A percentile compares a stretch with the other conserved stretches of the same genome.
Conservation (phyloP, 2,329 filamentous ascomycete genomes). For the Aureobasidium sp. region DNA sequence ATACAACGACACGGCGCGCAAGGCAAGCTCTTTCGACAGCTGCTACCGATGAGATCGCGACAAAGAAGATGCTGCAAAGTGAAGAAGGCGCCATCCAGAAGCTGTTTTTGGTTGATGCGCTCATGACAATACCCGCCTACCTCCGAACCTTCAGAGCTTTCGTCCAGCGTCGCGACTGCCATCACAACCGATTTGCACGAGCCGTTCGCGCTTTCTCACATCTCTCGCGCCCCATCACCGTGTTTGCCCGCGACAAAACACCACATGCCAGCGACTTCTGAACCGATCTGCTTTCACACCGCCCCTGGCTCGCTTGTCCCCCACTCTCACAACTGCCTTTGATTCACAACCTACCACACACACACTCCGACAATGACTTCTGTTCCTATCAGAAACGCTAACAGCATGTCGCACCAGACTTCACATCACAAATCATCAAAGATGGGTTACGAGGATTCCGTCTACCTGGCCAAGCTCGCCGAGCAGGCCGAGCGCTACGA, state of each 20-base stretch:
- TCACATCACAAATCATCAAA: conserved; percentile 38
- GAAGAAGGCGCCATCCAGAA: neutral
- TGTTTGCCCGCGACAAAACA: neutral
- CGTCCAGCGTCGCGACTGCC: neutral
- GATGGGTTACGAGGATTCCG: conserved; percentile 99
- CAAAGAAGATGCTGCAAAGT: neutral
- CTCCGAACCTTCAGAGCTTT: conserved; percentile 4
- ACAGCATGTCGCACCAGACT: conserved; percentile 13
- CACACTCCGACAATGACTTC: conserved; percentile 5
- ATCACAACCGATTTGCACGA: neutral
- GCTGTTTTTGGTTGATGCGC: neutral
- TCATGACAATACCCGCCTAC: conserved; percentile 2
- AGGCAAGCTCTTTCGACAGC: neutral
- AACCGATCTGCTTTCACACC: neutral
- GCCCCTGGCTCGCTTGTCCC: neutral
- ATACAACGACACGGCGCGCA: neutral
- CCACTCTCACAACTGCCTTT: neutral
- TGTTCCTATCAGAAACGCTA: neutral
- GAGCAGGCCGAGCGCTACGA: conserved; percentile 99
- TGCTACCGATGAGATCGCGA: neutral
- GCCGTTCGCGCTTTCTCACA: neutral
- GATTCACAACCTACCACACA: neutral
- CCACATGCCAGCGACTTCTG: neutral
- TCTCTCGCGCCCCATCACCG: neutral
- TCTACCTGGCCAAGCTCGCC: conserved; percentile 99